These are phyloP conservation scores for Penicillium canescens DNA, from an alignment of 495 filamentous ascomycete genomes.

Conservation along the genomic window DNA sequence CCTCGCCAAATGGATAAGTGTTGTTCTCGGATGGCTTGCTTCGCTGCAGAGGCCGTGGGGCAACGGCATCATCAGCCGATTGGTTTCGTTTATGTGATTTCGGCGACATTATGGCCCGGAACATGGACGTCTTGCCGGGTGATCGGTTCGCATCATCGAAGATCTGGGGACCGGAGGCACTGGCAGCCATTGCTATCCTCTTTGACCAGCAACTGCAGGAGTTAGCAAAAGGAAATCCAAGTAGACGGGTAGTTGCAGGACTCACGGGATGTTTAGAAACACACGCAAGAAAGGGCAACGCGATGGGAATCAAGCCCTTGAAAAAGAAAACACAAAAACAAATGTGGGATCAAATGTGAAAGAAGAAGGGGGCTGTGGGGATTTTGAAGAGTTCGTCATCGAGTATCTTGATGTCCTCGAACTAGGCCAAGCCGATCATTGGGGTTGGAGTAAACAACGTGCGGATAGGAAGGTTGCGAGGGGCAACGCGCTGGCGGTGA, in stretches of 20 bases:
- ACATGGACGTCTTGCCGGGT: conserved; percentile 41
- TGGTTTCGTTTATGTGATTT: conserved; percentile 42
- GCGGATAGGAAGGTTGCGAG: conserved; percentile 35
- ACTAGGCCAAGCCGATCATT: conserved; percentile 29
- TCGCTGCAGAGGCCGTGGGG: conserved; percentile 12
- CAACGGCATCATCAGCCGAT: conserved; percentile 38
- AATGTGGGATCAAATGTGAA: conserved; percentile 21
- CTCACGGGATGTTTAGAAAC: conserved; percentile 27
- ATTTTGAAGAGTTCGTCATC: conserved; percentile 37
- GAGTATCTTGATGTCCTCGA: conserved; percentile 30
- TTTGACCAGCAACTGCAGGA: conserved; percentile 33
- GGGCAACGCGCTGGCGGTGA: conserved; percentile 41
- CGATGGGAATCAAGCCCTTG: conserved; percentile 5
- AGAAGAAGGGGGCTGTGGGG: conserved; percentile 27
- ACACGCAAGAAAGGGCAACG: conserved; percentile 8
- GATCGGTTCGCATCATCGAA: conserved; percentile 45
- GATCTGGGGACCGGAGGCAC: conserved; percentile 38
- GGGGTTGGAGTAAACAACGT: conserved; percentile 43
- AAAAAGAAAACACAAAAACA: conserved; percentile 23
- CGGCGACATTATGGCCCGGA: conserved; percentile 46
- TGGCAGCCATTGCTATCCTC: conserved; percentile 41
- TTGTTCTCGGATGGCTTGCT: conserved; percentile 19
- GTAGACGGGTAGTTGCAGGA: conserved; percentile 25
- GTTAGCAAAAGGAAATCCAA: conserved; percentile 10
- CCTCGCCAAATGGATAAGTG: conserved; percentile 29